These are phyloP conservation scores for Kwoniella shivajii DNA, from an alignment of 1,284 basidiomycete genomes.

Conservation along the genomic window DNA sequence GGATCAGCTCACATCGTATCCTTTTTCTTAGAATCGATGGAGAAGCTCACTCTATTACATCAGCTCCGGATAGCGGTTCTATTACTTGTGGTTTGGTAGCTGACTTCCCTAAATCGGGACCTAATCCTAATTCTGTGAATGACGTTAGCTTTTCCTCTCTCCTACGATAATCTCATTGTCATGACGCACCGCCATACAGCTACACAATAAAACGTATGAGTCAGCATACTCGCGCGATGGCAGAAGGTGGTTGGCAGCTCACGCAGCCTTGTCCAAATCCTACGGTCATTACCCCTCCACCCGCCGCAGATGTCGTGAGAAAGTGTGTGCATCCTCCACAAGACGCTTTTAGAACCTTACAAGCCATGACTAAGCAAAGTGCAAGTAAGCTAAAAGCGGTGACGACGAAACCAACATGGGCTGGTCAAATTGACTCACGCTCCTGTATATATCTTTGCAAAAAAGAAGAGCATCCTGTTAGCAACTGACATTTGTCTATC, in stretches of 20 bases:
- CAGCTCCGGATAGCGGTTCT: slow-evolving; percentile 69
- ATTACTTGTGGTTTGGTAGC: slow-evolving; percentile 80
- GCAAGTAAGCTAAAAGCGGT: background rate
- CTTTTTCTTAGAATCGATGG: background rate
- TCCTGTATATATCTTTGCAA: slow-evolving; percentile 71
- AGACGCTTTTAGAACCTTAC: slow-evolving; percentile 67
- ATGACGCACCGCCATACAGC: slow-evolving; percentile 37
- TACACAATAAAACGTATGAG: background rate
- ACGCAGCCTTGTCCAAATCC: slow-evolving; percentile 59
- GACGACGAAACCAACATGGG: slow-evolving; percentile 25
- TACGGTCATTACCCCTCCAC: slow-evolving; percentile 62
- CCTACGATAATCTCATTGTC: background rate
- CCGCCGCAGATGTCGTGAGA: slow-evolving; percentile 65
- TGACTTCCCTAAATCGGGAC: slow-evolving; percentile 76
- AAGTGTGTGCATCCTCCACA: slow-evolving; percentile 92
- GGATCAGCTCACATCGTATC: background rate
- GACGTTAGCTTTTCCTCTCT: background rate
- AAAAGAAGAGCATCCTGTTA: too few species aligned
- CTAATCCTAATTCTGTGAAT: slow-evolving; percentile 73
- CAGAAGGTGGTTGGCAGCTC: slow-evolving; percentile 16
- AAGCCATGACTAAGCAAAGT: slow-evolving; percentile 60
- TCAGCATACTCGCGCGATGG: background rate
- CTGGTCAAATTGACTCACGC: slow-evolving; percentile 54
- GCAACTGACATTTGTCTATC: background rate
- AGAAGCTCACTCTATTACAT: slow-evolving; percentile 70